Percentiles rank a stretch among this genome's conserved stretches.
These are phyloP conservation scores for Leptosphaerulina australis DNA, from an alignment of 2,329 filamentous ascomycete species.

Conservation along the genomic window DNA sequence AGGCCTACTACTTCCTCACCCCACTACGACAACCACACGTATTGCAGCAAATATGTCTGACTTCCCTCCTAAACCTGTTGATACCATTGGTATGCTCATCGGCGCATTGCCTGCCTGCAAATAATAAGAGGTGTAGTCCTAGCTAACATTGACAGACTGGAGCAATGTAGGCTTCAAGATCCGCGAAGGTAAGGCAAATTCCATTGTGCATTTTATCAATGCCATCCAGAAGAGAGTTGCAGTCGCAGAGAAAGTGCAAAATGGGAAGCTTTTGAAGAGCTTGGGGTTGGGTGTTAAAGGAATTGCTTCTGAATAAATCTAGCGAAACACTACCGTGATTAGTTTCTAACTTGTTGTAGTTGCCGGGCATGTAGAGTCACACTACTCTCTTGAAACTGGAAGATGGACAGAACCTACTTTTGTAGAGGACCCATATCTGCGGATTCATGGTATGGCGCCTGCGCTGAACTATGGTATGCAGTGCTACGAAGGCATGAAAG, in stretches of 20 bases:
- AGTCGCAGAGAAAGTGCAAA: neutral
- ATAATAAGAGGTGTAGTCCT: neutral
- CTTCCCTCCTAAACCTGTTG: conserved; percentile 73
- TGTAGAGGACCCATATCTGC: conserved; percentile 81
- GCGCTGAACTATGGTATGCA: conserved; percentile 95
- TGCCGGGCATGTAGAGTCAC: conserved; percentile 91
- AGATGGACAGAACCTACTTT: conserved; percentile 81
- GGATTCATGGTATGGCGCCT: conserved; percentile 92
- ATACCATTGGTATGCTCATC: conserved; percentile 68
- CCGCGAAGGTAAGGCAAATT: conserved; percentile 71
- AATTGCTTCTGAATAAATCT: neutral
- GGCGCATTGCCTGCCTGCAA: too few species aligned
- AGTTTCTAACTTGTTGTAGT: conserved; percentile 58
- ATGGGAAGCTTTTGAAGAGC: conserved; percentile 1
- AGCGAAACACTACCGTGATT: neutral
- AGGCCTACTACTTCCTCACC: conserved; percentile 4
- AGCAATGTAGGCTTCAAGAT: conserved; percentile 90
- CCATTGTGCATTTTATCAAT: neutral
- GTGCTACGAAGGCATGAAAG: conserved; percentile 98
- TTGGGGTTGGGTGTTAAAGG: neutral
- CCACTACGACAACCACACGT: conserved; percentile 4
- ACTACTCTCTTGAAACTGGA: conserved; percentile 75
- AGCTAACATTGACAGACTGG: conserved; percentile 69
- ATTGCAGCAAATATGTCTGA: conserved; percentile 38
- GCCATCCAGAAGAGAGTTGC: neutral